phyloP scores from a whole-genome alignment of 2,329 filamentous ascomycete species.

The Trichophyton equinum region DNA sequence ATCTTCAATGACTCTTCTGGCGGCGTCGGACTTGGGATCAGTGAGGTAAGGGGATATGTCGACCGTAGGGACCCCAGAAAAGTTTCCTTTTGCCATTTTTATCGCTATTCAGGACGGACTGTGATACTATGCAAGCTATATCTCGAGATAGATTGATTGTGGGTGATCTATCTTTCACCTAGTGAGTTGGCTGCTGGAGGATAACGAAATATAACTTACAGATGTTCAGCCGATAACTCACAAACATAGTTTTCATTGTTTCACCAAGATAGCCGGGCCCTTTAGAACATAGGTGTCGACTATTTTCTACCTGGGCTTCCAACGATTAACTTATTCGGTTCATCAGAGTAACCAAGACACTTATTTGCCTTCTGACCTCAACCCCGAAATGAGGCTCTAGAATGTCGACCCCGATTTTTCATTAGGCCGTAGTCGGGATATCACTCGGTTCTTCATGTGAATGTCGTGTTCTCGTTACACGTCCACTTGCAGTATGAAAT shows the following conservation, averaged over 20 bases:
- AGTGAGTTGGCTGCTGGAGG: not conserved
- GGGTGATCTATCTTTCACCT: not conserved
- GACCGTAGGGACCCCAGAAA: not conserved
- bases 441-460: not conserved
- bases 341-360: not conserved
- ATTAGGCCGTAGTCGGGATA: not conserved
- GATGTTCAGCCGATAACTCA: not conserved
- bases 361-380: not conserved
- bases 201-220: not conserved
- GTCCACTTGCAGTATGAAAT: not conserved
- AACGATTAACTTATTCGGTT: not conserved
- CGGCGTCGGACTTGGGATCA: not conserved
- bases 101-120: not conserved
- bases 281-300: not conserved
- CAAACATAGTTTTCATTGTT: not conserved
- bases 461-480: not conserved
- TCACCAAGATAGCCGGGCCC: constrained; percentile 1
- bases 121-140: constrained; percentile 1
- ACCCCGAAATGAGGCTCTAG: not conserved
- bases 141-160: not conserved
- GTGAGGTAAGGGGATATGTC: constrained; percentile 2
- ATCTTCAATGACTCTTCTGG: not conserved
- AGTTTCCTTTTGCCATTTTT: not conserved
- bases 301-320: not conserved
- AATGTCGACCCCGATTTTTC: not conserved